Evolutionary conservation across 176 grass and related monocot species (phyloP).

Genomic region (Ensete ventricosum): DNA sequence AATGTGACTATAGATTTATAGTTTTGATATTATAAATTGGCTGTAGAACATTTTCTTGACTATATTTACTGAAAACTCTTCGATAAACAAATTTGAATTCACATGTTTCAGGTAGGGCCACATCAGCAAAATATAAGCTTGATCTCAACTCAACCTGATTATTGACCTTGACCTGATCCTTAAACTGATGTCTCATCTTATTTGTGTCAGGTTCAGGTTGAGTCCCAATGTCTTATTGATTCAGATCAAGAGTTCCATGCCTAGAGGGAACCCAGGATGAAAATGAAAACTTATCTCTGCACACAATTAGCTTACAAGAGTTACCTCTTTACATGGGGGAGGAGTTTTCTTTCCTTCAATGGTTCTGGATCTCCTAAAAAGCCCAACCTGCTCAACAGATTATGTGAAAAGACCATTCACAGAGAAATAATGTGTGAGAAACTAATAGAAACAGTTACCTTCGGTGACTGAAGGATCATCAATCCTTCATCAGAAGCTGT

Average conservation of each 20-base stretch:
- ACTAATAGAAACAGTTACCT: not conserved
- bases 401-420: not conserved
- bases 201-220: not conserved
- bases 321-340: conserved; percentile 27
- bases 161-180: not conserved
- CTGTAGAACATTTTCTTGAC: too few relatives aligned
- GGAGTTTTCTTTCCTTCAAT: conserved; percentile 24
- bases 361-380: conserved; percentile 21
- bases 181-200: not conserved
- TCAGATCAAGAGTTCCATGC: not conserved
- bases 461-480: conserved; percentile 20
- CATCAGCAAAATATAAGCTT: not conserved
- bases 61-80: too few relatives aligned
- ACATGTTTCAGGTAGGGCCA: too few relatives aligned
- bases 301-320: not conserved
- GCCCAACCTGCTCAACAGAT: conserved; percentile 18
- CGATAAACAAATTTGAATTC: too few relatives aligned
- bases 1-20: too few relatives aligned
- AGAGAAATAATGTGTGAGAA: not conserved
- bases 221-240: not conserved
- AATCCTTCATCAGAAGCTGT: conserved; percentile 26
- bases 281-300: not conserved
- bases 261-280: not conserved
- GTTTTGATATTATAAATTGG: too few relatives aligned
- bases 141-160: not conserved